Evolutionary conservation across 2,329 filamentous ascomycete genomes (phyloP).

Genomic region (Alternaria infectoria): DNA sequence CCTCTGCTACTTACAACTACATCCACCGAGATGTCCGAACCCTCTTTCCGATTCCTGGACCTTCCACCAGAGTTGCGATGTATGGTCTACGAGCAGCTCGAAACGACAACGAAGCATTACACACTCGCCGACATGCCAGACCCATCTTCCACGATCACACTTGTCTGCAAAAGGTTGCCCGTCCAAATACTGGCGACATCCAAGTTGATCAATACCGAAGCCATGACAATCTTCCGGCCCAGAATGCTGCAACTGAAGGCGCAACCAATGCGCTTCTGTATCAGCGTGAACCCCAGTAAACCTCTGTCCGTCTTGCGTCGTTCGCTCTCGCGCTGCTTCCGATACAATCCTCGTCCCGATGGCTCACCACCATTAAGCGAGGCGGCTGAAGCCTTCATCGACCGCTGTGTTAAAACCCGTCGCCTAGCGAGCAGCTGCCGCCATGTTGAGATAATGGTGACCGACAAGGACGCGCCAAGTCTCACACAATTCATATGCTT

Average conservation of each 20-base stretch:
- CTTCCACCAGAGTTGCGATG: neutral
- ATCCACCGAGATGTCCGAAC: neutral
- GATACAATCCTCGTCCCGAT: neutral
- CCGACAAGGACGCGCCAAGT: neutral
- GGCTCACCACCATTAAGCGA: neutral
- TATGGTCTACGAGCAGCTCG: neutral
- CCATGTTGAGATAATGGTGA: neutral
- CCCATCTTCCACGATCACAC: neutral
- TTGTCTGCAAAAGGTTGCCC: neutral
- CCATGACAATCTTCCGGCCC: neutral
- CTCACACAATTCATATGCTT: neutral
- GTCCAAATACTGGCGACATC: neutral
- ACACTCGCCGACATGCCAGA: neutral
- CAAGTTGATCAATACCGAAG: neutral
- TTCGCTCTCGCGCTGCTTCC: neutral
- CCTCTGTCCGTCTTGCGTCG: neutral
- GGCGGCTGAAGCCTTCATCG: neutral
- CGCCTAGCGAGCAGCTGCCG: neutral
- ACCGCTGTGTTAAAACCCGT: neutral
- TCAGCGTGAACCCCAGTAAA: neutral
- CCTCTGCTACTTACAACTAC: neutral
- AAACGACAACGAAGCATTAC: neutral
- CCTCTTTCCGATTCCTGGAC: neutral
- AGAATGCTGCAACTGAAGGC: neutral
- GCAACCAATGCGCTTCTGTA: neutral